These are phyloP conservation scores for Funneliformis caledonium DNA, from an alignment of 371 early-diverging fungal species.

Conservation along the genomic window DNA sequence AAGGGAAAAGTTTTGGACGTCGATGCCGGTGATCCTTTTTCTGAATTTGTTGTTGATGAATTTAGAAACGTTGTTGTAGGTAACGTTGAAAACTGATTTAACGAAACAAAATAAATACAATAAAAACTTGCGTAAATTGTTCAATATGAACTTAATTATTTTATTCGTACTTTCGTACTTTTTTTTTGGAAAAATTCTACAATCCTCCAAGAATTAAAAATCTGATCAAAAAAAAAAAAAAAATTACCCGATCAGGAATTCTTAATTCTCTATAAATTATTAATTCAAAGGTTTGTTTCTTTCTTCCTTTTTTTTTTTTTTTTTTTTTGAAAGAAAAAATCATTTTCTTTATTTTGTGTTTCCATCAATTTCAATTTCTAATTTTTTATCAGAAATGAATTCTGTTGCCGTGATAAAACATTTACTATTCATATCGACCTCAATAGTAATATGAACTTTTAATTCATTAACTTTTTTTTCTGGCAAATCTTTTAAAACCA, in stretches of 20 bases:
- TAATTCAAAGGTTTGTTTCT: too few species aligned
- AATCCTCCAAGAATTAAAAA: too few species aligned
- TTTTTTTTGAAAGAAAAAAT: not conserved
- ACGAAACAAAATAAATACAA: not conserved
- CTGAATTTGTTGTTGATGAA: conserved; percentile 5
- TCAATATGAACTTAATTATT: not conserved
- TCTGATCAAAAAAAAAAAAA: too few species aligned
- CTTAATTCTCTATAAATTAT: too few species aligned
- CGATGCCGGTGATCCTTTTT: conserved; percentile 45
- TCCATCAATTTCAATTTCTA: not conserved
- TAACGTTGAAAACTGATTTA: not conserved
- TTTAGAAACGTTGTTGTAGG: not conserved
- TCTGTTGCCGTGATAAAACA: conserved; percentile 25
- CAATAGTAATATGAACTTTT: conserved; percentile 12
- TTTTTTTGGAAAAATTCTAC: too few species aligned
- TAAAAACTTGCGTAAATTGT: not conserved
- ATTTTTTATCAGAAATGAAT: not conserved
- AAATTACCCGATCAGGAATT: too few species aligned
- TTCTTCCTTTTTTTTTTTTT: too few species aligned
- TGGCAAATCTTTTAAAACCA: conserved; percentile 34
- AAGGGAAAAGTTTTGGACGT: conserved; percentile 21
- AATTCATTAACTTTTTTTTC: not conserved
- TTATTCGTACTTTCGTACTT: too few species aligned
- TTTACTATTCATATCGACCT: conserved; percentile 17
- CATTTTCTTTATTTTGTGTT: not conserved